Percentiles rank a stretch among this genome's conserved stretches.
Evolutionary conservation across 2,329 filamentous ascomycete species (phyloP).

Genomic region (Fusarium sp.): DNA sequence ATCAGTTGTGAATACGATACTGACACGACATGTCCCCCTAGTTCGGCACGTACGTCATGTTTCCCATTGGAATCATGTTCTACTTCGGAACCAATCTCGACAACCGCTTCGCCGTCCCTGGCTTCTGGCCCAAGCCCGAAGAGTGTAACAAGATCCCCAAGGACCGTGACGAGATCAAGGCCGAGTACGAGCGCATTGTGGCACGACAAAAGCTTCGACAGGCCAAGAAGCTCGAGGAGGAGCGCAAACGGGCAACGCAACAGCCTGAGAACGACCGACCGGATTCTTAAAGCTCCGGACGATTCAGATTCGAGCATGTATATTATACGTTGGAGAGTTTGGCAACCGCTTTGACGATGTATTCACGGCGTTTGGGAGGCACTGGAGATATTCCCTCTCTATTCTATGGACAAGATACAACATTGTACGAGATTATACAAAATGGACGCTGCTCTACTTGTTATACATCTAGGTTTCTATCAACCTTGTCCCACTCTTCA

Average conservation of each 20-base stretch:
- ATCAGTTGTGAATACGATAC: not conserved
- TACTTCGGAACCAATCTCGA: constrained; percentile 99
- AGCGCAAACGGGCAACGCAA: constrained; percentile 49
- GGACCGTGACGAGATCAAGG: constrained; percentile 84
- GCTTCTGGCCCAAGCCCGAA: constrained; percentile 91
- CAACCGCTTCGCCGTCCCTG: constrained; percentile 85
- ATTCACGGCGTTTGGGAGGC: constrained; percentile 47
- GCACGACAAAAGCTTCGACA: constrained; percentile 79
- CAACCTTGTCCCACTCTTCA: constrained; percentile 67
- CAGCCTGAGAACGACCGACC: constrained; percentile 25
- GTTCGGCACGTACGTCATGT: constrained; percentile 99
- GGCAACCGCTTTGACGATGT: constrained; percentile 31
- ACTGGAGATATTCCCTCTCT: constrained; percentile 38
- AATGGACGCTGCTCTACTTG: constrained; percentile 33
- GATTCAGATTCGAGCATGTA: constrained; percentile 37
- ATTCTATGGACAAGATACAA: constrained; percentile 28
- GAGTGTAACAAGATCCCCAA: constrained; percentile 82
- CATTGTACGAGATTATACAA: constrained; percentile 42
- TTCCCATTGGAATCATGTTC: constrained; percentile 99
- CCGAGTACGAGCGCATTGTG: constrained; percentile 81
- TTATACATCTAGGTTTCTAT: constrained; percentile 66
- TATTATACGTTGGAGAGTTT: constrained; percentile 28
- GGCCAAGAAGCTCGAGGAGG: constrained; percentile 60
- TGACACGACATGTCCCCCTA: constrained; percentile 54
- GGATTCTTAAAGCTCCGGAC: constrained; percentile 28